These are phyloP conservation scores for Artemisia annua DNA, from an alignment of 129 eudicot species.

Conservation along the genomic window DNA sequence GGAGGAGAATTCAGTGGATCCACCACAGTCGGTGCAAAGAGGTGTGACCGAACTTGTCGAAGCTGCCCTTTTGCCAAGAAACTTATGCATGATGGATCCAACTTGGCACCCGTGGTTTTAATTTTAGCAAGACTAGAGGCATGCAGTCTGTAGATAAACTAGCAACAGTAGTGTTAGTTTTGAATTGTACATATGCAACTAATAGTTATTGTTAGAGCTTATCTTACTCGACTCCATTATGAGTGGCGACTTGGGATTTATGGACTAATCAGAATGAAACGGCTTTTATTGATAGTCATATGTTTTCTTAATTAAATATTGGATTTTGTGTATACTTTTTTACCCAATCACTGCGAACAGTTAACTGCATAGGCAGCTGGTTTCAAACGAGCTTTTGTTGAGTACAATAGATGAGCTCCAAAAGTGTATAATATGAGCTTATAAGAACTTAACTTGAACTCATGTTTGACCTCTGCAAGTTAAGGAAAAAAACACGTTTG, in stretches of 20 bases:
- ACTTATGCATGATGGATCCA: conserved; percentile 99
- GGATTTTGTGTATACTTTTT: too few species aligned
- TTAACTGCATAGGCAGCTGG: too few species aligned
- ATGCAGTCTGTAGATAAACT: conserved; percentile 12
- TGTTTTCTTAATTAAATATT: too few species aligned
- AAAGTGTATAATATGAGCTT: too few species aligned
- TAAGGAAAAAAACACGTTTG: too few species aligned
- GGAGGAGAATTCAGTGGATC: conserved; percentile 93
- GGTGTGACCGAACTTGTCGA: conserved; percentile 93
- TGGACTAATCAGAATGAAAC: background rate
- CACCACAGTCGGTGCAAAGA: conserved; percentile 95
- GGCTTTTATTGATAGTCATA: background rate
- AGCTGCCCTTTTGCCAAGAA: conserved; percentile 87
- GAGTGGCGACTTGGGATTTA: conserved; percentile 2
- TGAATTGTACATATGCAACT: conserved; percentile 26
- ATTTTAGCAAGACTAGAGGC: conserved; percentile 14
- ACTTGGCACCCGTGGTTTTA: conserved; percentile 99
- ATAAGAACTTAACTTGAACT: too few species aligned
- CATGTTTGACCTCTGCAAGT: too few species aligned
- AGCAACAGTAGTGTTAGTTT: background rate
- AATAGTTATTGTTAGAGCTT: background rate
- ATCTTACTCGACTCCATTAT: too few species aligned
- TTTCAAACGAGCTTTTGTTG: too few species aligned
- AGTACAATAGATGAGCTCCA: too few species aligned
- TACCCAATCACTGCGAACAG: too few species aligned